phyloP scores from a whole-genome alignment of 257 asterid species.

The Nicotiana sylvestris region DNA sequence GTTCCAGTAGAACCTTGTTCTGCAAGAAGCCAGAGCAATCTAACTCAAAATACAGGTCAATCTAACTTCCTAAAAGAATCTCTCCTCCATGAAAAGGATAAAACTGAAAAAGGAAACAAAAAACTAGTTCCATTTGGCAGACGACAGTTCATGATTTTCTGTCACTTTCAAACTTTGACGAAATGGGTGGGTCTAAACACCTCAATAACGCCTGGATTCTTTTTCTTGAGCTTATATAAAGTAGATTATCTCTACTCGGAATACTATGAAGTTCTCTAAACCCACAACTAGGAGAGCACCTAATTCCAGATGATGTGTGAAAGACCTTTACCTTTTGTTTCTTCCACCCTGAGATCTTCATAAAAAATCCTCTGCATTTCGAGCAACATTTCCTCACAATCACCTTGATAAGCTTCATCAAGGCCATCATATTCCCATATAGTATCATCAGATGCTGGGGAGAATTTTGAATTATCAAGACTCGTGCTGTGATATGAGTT shows the following conservation, averaged over 20 bases:
- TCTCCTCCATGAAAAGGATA: background rate
- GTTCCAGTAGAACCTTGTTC: slow-evolving; percentile 34
- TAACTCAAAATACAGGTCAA: slow-evolving; percentile 21
- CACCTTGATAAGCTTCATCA: slow-evolving; percentile 61
- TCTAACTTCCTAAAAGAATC: background rate
- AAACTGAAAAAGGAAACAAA: background rate
- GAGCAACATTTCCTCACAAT: slow-evolving; percentile 75
- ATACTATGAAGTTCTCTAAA: background rate
- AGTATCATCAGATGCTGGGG: slow-evolving; percentile 44
- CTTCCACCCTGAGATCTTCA: slow-evolving; percentile 61
- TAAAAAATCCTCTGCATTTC: slow-evolving; percentile 90
- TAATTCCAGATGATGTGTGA: background rate
- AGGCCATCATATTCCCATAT: slow-evolving; percentile 92
- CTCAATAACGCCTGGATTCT: background rate
- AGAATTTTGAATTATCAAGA: slow-evolving; percentile 17
- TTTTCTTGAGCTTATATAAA: background rate
- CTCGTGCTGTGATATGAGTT: slow-evolving; percentile 31
- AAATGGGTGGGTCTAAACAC: background rate
- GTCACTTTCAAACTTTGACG: slow-evolving; percentile 3
- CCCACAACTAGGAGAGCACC: background rate
- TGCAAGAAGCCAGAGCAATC: slow-evolving; percentile 36
- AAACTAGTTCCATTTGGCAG: background rate
- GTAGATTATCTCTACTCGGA: background rate
- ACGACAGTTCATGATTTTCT: background rate
- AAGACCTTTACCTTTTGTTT: slow-evolving; percentile 40